Conservation (phyloP, 139 green algal species). For the Pleodorina starrii region DNA sequence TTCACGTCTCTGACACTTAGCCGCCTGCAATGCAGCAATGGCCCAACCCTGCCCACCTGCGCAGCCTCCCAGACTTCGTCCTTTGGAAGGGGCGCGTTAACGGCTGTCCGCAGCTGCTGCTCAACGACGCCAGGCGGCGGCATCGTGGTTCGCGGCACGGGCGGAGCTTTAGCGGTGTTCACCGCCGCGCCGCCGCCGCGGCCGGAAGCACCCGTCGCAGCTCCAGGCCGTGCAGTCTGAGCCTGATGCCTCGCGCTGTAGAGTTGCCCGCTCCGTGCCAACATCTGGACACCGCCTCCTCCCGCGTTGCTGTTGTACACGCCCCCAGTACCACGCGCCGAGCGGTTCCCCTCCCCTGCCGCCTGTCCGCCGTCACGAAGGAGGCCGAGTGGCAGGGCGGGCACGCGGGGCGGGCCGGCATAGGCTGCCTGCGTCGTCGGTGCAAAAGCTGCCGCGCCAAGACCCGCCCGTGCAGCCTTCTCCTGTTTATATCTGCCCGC, state of each 20-base stretch:
- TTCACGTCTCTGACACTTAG: no score
- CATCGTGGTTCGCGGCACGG: not conserved
- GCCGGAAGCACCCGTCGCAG: not conserved
- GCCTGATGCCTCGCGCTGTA: not conserved
- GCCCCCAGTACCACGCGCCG: not conserved
- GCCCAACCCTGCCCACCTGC: no score
- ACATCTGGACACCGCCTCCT: not conserved
- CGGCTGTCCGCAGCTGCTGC: not conserved
- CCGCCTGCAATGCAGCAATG: no score
- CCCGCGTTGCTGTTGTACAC: not conserved
- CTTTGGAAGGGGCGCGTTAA: slow-evolving; percentile 12
- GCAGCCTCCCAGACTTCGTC: slow-evolving; percentile 37
- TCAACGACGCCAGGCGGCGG: not conserved
- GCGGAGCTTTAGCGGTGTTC: not conserved
- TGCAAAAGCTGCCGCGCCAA: not conserved
- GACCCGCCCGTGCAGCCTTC: not conserved
- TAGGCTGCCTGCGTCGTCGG: not conserved
- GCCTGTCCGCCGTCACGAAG: not conserved
- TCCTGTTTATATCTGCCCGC: slow-evolving; percentile 35
- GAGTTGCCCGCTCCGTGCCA: not conserved
- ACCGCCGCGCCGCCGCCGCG: not conserved
- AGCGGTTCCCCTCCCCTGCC: not conserved
- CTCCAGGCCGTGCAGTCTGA: not conserved
- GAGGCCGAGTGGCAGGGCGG: not conserved
- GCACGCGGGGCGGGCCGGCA: not conserved